Evolutionary conservation across 2,329 filamentous ascomycete species (phyloP), one percentile per base, ranked within the genome.

Genomic region (Diaporthe sp.): DNA sequence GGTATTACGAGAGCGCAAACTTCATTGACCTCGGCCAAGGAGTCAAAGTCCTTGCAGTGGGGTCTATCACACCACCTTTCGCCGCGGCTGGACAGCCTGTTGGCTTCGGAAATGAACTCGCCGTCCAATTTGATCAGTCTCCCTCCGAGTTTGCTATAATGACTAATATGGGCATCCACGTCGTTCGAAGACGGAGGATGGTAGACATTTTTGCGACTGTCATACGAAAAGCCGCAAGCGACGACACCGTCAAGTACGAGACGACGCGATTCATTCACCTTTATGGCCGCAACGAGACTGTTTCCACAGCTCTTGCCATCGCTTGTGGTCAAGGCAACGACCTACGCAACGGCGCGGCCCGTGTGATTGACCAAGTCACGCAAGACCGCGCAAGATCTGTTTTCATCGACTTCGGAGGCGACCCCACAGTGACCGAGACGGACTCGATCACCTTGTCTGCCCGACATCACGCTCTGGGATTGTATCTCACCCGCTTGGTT

Each of bases 251-350:
- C 13, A 95, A 98, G 79, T 91, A 89, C 25, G 94, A 98, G 79
- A 90, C 97, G 31, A 94, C 94, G 72, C 94, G 92, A 76, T 96
- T 99, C 80, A 94, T 97, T 76, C 91, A 92, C 74, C 89, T 93
- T 13, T 99, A 98, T 82, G 97, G 97, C 17, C 92, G 96, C 15
- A 92, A 93, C 4, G 97, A 99, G 83, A 97, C 94, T 0, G 93
- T 97, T 72, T 95, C 97, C 0, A 95, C 96, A 55, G 96, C 97
- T 37, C 87, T 99, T 70, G 97, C 97, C 15, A 97, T 99, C 42
- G 96, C 97, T 51, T 99, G 97, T 83, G 96, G 96, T 5, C 96
- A 98, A 82, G 96, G 95, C 13, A 93, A 94, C 37, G 96, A 98
- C 80, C 83, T 89, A 3, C 85, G 88, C 34, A 90, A 94, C 28